Evolutionary conservation across 1,284 basidiomycete species (phyloP).

Genomic region (Porogramme epimiltina): DNA sequence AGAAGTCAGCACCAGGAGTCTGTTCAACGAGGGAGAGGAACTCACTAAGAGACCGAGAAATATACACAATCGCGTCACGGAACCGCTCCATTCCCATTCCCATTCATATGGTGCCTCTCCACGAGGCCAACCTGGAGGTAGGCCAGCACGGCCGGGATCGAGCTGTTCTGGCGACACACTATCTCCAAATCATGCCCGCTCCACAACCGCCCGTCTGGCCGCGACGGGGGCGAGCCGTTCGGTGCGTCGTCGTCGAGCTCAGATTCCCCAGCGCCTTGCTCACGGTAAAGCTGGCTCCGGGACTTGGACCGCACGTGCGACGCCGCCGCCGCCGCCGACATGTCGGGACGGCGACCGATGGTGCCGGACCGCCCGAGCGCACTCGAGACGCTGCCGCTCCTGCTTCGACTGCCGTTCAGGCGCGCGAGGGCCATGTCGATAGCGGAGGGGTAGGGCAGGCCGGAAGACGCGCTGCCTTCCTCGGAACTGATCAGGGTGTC

Average conservation of each 20-base stretch:
- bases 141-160: constrained; percentile 61
- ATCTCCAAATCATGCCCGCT: constrained; percentile 66
- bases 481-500: constrained; percentile 69
- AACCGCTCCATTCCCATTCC: constrained; percentile 15
- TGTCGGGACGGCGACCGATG: constrained; percentile 19
- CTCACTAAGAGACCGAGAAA: constrained; percentile 14
- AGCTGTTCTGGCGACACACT: constrained; percentile 73
- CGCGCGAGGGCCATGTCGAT: constrained; percentile 31
- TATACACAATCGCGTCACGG: constrained; percentile 8
- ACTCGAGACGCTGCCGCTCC: constrained; percentile 21
- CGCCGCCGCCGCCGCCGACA: constrained; percentile 18
- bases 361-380: constrained; percentile 3
- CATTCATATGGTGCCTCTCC: constrained; percentile 3
- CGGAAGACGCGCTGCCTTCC: constrained; percentile 15
- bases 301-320: constrained; percentile 67
- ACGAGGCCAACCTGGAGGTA: constrained; percentile 32
- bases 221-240: constrained; percentile 33
- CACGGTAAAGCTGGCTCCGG: constrained; percentile 65
- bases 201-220: constrained; percentile 55
- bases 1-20: background rate
- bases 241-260: constrained; percentile 41
- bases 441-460: constrained; percentile 20
- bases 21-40: background rate
- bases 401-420: constrained; percentile 22
- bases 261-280: constrained; percentile 60